phyloP scores from a whole-genome alignment of 2,329 filamentous ascomycete genomes.

The Dactylellina leptospora region DNA sequence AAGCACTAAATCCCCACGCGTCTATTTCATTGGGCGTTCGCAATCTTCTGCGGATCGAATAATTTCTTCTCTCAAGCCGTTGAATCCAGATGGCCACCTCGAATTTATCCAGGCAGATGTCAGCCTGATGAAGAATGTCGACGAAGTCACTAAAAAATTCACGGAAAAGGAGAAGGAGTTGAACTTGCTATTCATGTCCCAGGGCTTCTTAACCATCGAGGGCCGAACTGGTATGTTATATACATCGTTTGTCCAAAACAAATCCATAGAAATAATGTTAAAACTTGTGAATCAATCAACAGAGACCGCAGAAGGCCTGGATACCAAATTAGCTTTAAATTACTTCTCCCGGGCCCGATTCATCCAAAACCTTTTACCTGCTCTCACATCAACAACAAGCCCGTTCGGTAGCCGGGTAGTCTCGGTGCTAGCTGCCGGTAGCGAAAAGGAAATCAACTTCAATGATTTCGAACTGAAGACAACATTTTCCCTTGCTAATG shows the following conservation, averaged over 20 bases:
- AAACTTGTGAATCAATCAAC: neutral
- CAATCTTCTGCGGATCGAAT: constrained; percentile 60
- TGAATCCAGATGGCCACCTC: constrained; percentile 63
- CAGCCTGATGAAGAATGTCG: constrained; percentile 65
- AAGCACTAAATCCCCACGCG: constrained; percentile 61
- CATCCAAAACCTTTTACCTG: constrained; percentile 61
- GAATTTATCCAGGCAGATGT: constrained; percentile 65
- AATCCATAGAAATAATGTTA: neutral
- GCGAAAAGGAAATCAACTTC: constrained; percentile 59
- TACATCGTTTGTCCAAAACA: neutral
- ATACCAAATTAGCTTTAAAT: constrained; percentile 63
- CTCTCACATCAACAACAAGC: constrained; percentile 55
- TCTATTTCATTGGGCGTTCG: constrained; percentile 67
- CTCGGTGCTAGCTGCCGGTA: constrained; percentile 61
- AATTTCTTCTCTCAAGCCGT: constrained; percentile 60
- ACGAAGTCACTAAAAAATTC: constrained; percentile 64
- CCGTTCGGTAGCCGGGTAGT: constrained; percentile 60
- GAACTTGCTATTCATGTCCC: constrained; percentile 64
- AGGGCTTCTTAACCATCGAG: constrained; percentile 60
- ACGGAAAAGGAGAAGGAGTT: constrained; percentile 62
- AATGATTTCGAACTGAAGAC: constrained; percentile 62
- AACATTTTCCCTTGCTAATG: constrained; percentile 59
- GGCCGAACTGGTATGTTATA: constrained; percentile 57
- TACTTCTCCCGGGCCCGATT: constrained; percentile 64
- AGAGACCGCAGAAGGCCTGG: constrained; percentile 63